phyloP scores from a whole-genome alignment of 495 filamentous ascomycete species.

The Aspergillus olivimuriae region DNA sequence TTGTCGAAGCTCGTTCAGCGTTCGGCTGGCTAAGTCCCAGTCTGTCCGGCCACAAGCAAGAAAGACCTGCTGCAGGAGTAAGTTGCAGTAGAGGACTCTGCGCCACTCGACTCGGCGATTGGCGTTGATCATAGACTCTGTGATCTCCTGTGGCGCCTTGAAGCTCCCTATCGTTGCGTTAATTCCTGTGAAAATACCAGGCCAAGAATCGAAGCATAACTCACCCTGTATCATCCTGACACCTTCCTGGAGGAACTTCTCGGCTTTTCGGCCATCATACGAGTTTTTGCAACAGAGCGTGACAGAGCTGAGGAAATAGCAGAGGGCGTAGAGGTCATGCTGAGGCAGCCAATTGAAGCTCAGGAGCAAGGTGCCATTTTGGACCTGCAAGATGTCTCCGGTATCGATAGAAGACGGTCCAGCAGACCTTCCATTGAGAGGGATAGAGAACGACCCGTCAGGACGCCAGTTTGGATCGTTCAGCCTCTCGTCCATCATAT shows the following conservation, averaged over 20 bases:
- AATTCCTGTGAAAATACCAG: not conserved
- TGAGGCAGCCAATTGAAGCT: slow-evolving; percentile 60
- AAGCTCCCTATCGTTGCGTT: slow-evolving; percentile 25
- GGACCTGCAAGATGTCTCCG: slow-evolving; percentile 40
- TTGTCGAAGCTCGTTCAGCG: slow-evolving; percentile 35
- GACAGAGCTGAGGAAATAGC: slow-evolving; percentile 66
- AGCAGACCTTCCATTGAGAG: slow-evolving; percentile 50
- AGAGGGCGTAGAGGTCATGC: slow-evolving; percentile 64
- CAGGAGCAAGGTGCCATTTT: slow-evolving; percentile 41
- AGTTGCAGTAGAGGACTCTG: slow-evolving; percentile 45
- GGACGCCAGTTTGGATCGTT: slow-evolving; percentile 53
- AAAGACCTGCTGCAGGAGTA: slow-evolving; percentile 55
- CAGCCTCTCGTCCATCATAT: slow-evolving; percentile 55
- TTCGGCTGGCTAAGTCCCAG: slow-evolving; percentile 48
- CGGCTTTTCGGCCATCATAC: slow-evolving; percentile 57
- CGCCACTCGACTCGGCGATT: slow-evolving; percentile 47
- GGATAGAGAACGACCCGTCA: slow-evolving; percentile 68
- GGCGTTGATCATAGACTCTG: slow-evolving; percentile 41
- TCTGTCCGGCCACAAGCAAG: slow-evolving; percentile 55
- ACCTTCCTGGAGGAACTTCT: slow-evolving; percentile 62
- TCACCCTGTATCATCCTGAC: slow-evolving; percentile 50
- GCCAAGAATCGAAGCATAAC: slow-evolving; percentile 8
- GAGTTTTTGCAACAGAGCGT: slow-evolving; percentile 57
- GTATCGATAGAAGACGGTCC: slow-evolving; percentile 41
- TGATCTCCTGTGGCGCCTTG: slow-evolving; percentile 32